Percentiles rank a stretch among this genome's conserved stretches.
Conservation (phyloP, 495 filamentous ascomycete species). For the Aspergillus baeticus region DNA sequence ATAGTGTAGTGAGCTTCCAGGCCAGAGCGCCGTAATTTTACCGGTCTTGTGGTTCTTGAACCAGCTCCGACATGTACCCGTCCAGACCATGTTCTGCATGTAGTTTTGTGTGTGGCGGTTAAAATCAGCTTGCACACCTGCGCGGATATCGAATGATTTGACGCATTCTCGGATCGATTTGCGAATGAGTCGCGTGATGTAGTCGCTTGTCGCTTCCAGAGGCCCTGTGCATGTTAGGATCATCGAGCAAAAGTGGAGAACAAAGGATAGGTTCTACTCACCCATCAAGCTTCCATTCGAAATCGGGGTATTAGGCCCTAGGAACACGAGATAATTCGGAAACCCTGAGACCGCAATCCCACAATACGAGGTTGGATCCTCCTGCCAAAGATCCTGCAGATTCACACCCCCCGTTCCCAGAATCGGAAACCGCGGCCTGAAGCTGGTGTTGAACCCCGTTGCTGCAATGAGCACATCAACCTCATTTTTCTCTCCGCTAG, state of each 20-base stretch:
- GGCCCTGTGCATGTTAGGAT: neutral
- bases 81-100: conserved; percentile 39
- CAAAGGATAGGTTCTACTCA: neutral
- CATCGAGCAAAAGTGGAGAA: neutral
- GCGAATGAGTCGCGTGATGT: conserved; percentile 7
- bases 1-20: conserved; percentile 39
- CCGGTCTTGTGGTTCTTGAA: conserved; percentile 31
- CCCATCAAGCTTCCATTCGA: conserved; percentile 6
- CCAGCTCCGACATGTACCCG: conserved; percentile 39
- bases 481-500: neutral
- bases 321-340: neutral
- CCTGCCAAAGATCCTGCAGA: neutral
- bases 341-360: neutral
- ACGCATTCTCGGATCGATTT: conserved; percentile 14
- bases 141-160: neutral
- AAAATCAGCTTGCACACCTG: conserved; percentile 43
- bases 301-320: conserved; percentile 1
- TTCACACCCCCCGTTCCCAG: neutral
- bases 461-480: conserved; percentile 2
- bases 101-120: conserved; percentile 23
- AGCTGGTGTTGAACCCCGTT: neutral
- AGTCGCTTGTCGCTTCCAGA: conserved; percentile 2
- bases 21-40: conserved; percentile 25
- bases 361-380: neutral
- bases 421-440: neutral